Evolutionary conservation across 164 flowering plant genomes (phyloP), one percentile per base, ranked within the genome.

Genomic region (Liriodendron chinense): DNA sequence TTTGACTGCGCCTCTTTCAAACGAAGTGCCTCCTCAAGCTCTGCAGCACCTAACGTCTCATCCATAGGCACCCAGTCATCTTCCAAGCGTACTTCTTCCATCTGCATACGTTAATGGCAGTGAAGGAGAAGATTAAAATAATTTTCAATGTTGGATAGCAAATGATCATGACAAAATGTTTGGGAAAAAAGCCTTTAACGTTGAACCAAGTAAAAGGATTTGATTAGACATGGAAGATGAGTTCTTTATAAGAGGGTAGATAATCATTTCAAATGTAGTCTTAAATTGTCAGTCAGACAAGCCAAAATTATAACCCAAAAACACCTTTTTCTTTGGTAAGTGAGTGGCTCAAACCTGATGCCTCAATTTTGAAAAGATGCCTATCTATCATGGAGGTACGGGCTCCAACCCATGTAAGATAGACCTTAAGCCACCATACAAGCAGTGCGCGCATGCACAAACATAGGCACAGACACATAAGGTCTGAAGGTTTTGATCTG

Each of bases 31-130:
- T 94, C 97, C 82, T 92, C 97, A 76, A 92, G 91, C 81, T 92
- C 91, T 68, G 74, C 77, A 2, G 87, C 65, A 68, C 76, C 86
- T 76, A 96, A 69, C 79, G 88, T 85, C 78, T 94, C 97, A 84
- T 94, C 98, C 89, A 92, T 76, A 13, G 99, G 98, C 6, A 89
- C 91, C 99, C 99, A 96, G 76, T 96, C 99, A 89, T 96, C 99
- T 82, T 96, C 99, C 74, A 96, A 90, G 22, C 98, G 88, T 72
- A 94, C 76, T 22, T 78, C 80, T 56, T 68, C 76, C 24, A 61
- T 48, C 80, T 78, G 48, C 47, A 61, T 34, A 16, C 25, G 24
- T 9, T 18, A 16, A 21, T 61, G 26, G 23, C 50, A 72, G 6
- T 10, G 13, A 14, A 25, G n/a, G 24, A 72, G 24, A 25, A 26